These are phyloP conservation scores for Rhodotorula graminis DNA, from an alignment of 768 basidiomycete genomes.

Conservation along the genomic window DNA sequence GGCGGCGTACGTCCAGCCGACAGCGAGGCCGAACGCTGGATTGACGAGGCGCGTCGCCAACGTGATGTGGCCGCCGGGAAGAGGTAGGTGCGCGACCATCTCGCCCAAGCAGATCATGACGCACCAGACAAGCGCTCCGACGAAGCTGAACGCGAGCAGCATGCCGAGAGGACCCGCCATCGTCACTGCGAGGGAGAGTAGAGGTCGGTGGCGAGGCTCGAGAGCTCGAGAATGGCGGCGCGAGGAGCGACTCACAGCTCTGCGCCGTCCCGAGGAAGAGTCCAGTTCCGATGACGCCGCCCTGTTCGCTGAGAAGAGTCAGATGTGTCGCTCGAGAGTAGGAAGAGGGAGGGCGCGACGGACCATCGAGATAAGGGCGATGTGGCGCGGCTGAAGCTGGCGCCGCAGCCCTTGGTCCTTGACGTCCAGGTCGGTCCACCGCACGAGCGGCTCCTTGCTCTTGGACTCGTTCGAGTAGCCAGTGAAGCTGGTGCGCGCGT, in stretches of 20 bases:
- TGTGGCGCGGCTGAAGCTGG: slow-evolving; percentile 17
- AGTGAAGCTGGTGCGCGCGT: background rate
- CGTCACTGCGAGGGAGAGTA: background rate
- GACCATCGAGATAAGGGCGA: background rate
- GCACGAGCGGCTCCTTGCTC: background rate
- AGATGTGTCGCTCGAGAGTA: no score
- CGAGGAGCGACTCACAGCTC: background rate
- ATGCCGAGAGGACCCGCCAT: slow-evolving; percentile 17
- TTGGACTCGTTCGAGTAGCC: background rate
- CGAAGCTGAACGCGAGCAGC: slow-evolving; percentile 8
- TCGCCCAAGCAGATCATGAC: slow-evolving; percentile 25
- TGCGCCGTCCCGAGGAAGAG: slow-evolving; percentile 8
- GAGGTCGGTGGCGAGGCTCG: no score
- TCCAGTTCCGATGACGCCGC: background rate
- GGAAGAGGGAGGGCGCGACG: no score
- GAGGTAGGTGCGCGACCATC: slow-evolving; percentile 24
- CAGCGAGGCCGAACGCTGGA: slow-evolving; percentile 35
- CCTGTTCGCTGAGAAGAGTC: no score
- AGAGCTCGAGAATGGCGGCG: no score
- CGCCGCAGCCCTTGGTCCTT: background rate
- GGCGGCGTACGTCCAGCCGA: slow-evolving; percentile 51
- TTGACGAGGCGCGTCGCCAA: slow-evolving; percentile 37
- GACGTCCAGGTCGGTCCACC: no score
- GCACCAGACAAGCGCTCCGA: slow-evolving; percentile 17
- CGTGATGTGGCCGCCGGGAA: slow-evolving; percentile 38